Conservation (phyloP, 2,329 filamentous ascomycete species). For the Berkeleyomyces rouxiae region DNA sequence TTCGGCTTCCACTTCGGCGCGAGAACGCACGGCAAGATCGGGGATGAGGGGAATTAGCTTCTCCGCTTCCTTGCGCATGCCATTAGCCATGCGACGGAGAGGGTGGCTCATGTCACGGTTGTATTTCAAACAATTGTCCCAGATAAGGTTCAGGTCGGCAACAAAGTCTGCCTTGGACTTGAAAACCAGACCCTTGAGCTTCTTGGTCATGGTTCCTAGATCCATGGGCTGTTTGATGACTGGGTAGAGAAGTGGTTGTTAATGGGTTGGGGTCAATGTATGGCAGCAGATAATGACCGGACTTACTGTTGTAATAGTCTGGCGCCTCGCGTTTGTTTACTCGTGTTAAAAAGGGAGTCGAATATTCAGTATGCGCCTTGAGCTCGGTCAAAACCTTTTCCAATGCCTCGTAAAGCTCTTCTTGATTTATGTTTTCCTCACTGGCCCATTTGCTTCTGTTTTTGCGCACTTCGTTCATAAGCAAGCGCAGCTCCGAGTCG, state of each 20-base stretch:
- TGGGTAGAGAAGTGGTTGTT: constrained; percentile 20
- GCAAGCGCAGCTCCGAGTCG: constrained; percentile 74
- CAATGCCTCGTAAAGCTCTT: constrained; percentile 89
- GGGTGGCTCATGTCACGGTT: constrained; percentile 82
- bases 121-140: constrained; percentile 92
- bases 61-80: constrained; percentile 95
- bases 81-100: constrained; percentile 78
- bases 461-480: constrained; percentile 96
- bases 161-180: constrained; percentile 93
- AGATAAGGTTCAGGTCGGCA: constrained; percentile 82
- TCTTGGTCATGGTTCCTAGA: constrained; percentile 94
- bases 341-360: constrained; percentile 80
- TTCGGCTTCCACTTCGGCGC: constrained; percentile 85
- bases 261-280: constrained; percentile 14
- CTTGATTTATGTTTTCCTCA: constrained; percentile 92
- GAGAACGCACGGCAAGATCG: constrained; percentile 75
- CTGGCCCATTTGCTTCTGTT: constrained; percentile 98
- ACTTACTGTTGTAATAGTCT: constrained; percentile 79
- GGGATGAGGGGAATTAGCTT: constrained; percentile 91
- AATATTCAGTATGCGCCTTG: constrained; percentile 94
- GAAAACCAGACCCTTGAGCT: constrained; percentile 64
- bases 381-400: constrained; percentile 96
- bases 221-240: constrained; percentile 97
- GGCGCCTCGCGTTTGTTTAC: constrained; percentile 96
- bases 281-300: constrained; percentile 10